Conservation (phyloP, 2,329 filamentous ascomycete genomes). For the Colletotrichum somersetense region DNA sequence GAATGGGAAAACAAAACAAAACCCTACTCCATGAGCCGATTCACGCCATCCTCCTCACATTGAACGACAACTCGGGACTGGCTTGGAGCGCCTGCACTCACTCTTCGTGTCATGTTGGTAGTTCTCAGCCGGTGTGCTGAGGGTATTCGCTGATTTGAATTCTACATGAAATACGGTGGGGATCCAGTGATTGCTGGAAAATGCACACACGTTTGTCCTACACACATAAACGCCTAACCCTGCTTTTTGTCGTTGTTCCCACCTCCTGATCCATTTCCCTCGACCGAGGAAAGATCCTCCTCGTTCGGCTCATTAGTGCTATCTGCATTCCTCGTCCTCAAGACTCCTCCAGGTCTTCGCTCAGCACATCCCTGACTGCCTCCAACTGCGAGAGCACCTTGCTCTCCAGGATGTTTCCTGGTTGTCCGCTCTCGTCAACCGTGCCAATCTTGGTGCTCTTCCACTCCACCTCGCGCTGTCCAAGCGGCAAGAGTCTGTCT, state of each 20-base stretch:
- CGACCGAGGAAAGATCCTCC: slow-evolving; percentile 5
- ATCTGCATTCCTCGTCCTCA: slow-evolving; percentile 3
- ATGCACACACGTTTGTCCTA: slow-evolving; percentile 34
- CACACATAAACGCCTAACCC: slow-evolving; percentile 35
- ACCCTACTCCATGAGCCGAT: slow-evolving; percentile 22
- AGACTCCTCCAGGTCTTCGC: slow-evolving; percentile 61
- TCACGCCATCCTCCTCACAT: neutral
- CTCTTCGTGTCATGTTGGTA: neutral
- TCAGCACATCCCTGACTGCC: slow-evolving; percentile 68
- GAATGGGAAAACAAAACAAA: slow-evolving; percentile 15
- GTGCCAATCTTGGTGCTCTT: slow-evolving; percentile 56
- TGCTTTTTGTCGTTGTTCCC: slow-evolving; percentile 24
- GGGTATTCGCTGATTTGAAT: slow-evolving; percentile 35
- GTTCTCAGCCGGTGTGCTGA: slow-evolving; percentile 28
- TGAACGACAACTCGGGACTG: neutral
- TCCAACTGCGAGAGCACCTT: slow-evolving; percentile 79
- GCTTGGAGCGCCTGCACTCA: neutral
- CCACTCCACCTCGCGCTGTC: slow-evolving; percentile 78
- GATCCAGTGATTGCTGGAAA: slow-evolving; percentile 25
- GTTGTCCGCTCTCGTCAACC: slow-evolving; percentile 50
- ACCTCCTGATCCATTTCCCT: slow-evolving; percentile 27
- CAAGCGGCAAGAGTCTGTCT: slow-evolving; percentile 79
- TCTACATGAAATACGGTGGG: slow-evolving; percentile 23
- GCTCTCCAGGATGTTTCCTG: slow-evolving; percentile 76
- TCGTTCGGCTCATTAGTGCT: slow-evolving; percentile 21